phyloP scores from a whole-genome alignment of 1,284 basidiomycete species.

The Ceratobasidium sp. region DNA sequence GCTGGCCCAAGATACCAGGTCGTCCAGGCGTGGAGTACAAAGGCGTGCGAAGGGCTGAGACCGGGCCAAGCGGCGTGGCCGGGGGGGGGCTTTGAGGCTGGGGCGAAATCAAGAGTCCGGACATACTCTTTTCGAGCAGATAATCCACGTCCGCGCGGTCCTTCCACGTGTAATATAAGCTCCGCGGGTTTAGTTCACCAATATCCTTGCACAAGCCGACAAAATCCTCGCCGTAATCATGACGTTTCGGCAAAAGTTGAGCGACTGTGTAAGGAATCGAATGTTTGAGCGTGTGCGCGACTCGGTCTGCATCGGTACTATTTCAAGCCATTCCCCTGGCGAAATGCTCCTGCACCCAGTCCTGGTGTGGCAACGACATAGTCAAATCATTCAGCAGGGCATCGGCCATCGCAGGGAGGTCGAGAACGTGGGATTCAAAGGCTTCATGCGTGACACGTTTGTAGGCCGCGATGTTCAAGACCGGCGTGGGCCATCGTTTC shows the following conservation, averaged over 20 bases:
- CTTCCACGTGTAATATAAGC: not conserved
- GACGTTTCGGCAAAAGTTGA: not conserved
- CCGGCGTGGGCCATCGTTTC: not conserved
- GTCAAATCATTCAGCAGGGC: not conserved
- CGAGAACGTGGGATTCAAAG: not conserved
- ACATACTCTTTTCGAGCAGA: not conserved
- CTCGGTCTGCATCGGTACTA: not conserved
- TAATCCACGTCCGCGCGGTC: not conserved
- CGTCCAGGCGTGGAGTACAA: too few species aligned
- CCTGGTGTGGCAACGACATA: not conserved
- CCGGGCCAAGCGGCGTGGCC: not conserved
- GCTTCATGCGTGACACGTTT: not conserved
- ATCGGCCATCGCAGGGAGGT: not conserved
- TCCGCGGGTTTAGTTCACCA: not conserved
- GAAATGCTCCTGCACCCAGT: constrained; percentile 5
- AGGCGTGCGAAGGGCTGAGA: too few species aligned
- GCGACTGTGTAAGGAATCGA: not conserved
- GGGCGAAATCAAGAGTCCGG: not conserved
- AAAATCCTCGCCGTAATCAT: not conserved
- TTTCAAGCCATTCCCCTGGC: not conserved
- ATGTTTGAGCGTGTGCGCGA: not conserved
- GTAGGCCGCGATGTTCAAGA: constrained; percentile 9
- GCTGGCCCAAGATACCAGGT: too few species aligned
- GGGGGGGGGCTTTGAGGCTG: not conserved
- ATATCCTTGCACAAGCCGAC: constrained; percentile 12